Percentiles rank a stretch among this genome's conserved stretches.
Conservation (phyloP, 1,284 basidiomycete species). For the Heterobasidion irregulare region DNA sequence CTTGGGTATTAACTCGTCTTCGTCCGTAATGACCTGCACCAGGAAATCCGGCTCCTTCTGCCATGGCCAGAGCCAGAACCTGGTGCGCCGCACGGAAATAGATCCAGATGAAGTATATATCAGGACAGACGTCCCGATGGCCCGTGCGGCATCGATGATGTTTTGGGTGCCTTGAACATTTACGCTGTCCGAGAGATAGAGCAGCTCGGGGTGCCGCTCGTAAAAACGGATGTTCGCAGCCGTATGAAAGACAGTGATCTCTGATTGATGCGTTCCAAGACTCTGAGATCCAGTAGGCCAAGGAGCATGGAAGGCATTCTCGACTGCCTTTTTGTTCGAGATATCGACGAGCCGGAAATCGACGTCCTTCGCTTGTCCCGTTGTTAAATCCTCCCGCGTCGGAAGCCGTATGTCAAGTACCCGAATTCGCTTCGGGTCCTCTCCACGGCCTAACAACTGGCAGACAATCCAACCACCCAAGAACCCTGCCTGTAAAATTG, state of each 20-base stretch:
- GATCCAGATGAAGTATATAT: slow-evolving; percentile 60
- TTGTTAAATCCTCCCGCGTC: slow-evolving; percentile 40
- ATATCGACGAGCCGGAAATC: slow-evolving; percentile 54
- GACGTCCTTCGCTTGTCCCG: slow-evolving; percentile 38
- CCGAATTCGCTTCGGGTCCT: slow-evolving; percentile 56
- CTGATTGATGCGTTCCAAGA: slow-evolving; percentile 6
- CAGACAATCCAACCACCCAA: slow-evolving; percentile 69
- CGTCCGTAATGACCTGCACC: slow-evolving; percentile 51
- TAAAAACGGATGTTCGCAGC: slow-evolving; percentile 72
- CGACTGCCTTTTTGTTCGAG: slow-evolving; percentile 39
- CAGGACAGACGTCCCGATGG: slow-evolving; percentile 39
- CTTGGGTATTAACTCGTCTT: slow-evolving; percentile 35
- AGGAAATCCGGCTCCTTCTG: slow-evolving; percentile 44
- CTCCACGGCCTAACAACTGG: slow-evolving; percentile 58
- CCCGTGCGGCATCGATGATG: slow-evolving; percentile 38
- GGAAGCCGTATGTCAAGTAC: slow-evolving; percentile 58
- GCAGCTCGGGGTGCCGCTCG: slow-evolving; percentile 44
- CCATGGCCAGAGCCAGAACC: slow-evolving; percentile 68
- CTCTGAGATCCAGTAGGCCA: slow-evolving; percentile 32
- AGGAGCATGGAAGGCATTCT: slow-evolving; percentile 52
- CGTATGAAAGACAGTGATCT: slow-evolving; percentile 62
- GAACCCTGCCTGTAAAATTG: slow-evolving; percentile 50
- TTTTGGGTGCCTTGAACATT: slow-evolving; percentile 62
- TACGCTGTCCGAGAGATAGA: slow-evolving; percentile 46
- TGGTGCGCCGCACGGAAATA: slow-evolving; percentile 40